Base-by-base conservation (phyloP, 352 stramenopile species). In the Pythium rishiriense region DNA sequence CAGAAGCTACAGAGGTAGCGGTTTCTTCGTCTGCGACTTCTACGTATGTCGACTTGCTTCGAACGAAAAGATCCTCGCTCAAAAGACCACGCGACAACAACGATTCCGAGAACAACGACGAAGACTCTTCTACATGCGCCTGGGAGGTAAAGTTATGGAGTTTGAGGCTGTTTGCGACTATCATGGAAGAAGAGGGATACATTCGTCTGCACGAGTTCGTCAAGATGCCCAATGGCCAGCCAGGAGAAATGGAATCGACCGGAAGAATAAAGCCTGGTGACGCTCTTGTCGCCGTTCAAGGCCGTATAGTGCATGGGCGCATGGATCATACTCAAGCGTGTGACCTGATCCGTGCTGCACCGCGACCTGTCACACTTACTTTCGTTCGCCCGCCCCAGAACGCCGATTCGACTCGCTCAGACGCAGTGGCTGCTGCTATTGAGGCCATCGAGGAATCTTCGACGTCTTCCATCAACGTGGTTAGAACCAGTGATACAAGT, bases 211-310 rank as follows among this genome's bases (percentile, higher is more conserved):
- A 80, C 15, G 72, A 89, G 42, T 71, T 93, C 29, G 61, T 88
- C 5, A 66, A 60, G 29, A 89, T 74, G 17, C 62, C 72, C 0
- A 69, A 85, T 39, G 79, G 83, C 5, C 29, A 69, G n/a, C 50
- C 52, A 0, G 84, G 84, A 19, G 84, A 93, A 69, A 70, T 93
- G 54, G 80, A 91, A 61, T 69, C 80, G 11, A 79, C 80, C 0
- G 75, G 80, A 4, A 69, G 75, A 29, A 77, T 91, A 2, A 45
- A 70, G 9, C 28, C 74, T 0, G 84, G 80, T 28, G 84, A 93
- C 46, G 70, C 85, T 22, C 78, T 93, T 24, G 14, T 83, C 25
- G 74, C 78, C 3, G 74, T 93, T 14, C 41, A 80, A 83, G 43
- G 45, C 68, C 43, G 70, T 25, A 17, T 60, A 25, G 39, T 73